A percentile compares a stretch with the other conserved stretches of the same genome.
phyloP scores from a whole-genome alignment of 208 protist species.

The Leishmania mexicana region DNA sequence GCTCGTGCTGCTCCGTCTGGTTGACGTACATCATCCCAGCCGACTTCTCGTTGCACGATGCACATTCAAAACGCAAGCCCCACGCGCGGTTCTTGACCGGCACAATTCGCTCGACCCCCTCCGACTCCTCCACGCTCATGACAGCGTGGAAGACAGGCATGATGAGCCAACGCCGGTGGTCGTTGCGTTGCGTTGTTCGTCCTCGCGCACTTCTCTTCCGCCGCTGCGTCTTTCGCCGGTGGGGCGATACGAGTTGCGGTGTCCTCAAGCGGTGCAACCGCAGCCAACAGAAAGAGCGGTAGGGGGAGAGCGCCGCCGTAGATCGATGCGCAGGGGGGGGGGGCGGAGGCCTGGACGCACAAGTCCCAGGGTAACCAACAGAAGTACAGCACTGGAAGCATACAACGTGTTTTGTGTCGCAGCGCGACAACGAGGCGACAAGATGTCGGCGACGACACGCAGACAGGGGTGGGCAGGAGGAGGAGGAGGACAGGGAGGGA shows the following conservation, averaged over 20 bases:
- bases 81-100: conserved; percentile 40
- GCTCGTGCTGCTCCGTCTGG: conserved; percentile 39
- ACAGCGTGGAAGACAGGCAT: conserved; percentile 71
- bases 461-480: background rate
- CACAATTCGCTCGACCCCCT: conserved; percentile 46
- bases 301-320: background rate
- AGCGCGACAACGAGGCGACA: background rate
- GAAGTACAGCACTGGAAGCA: background rate
- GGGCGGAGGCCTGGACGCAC: background rate
- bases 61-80: conserved; percentile 63
- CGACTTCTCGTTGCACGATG: conserved; percentile 53
- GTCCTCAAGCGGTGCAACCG: background rate
- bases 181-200: background rate
- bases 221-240: conserved; percentile 1
- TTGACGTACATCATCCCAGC: conserved; percentile 60
- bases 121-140: conserved; percentile 54
- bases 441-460: background rate
- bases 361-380: background rate
- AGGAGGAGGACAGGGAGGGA: background rate
- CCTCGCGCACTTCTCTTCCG: background rate
- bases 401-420: background rate
- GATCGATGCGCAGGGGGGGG: background rate
- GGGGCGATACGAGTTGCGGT: background rate
- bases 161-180: background rate
- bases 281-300: background rate